Evolutionary conservation across 768 basidiomycete genomes (phyloP), one percentile per base, ranked within the genome.

Genomic region (Gloeophyllum trabeum): DNA sequence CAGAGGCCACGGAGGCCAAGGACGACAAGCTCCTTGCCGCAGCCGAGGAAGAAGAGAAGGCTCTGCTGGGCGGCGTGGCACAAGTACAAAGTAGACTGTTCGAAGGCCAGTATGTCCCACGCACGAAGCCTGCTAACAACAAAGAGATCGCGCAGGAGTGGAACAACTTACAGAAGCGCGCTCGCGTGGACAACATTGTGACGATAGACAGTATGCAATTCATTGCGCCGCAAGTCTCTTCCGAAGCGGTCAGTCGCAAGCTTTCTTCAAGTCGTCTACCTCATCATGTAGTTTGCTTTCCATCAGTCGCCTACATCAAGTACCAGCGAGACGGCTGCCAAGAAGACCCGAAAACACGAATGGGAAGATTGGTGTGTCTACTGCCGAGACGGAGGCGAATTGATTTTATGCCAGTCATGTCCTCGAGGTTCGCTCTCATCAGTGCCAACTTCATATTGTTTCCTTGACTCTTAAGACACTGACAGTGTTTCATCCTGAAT

Each of bases 301-400:
- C 23, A 37, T 4, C n/a, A 25, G 7, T 46, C 13, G 28, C 28
- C 16, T 16, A 32, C 28, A 16, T 32, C 28, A n/a, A n/a, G 10
- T 32, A 32, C 28, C 28, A 16, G 10, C 28, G 28, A 52, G 47
- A 38, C 49, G 6, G 3, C 44, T 28, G 48, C 43, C 19, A 56
- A 58, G 47, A 52, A 28, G 59, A 43, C 53, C 46, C 41, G 19
- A 61, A 61, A 52, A 39, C 69, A 63, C 42, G 75, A 71, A 3
- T 69, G 61, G 22, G 74, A 79, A 51, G 76, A 80, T 46, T 76
- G 64, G 59, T 80, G 78, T 53, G 66, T 71, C 25, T 58, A 66
- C 43, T 80, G 78, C 54, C 62, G 71, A 24, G 78, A 80, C 40
- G 78, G 77, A 1, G 76, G 78, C 0, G 65, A 73, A 35, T 48